These are phyloP conservation scores for Rubia occidens DNA, from an alignment of 305 asterid species.

Conservation along the genomic window DNA sequence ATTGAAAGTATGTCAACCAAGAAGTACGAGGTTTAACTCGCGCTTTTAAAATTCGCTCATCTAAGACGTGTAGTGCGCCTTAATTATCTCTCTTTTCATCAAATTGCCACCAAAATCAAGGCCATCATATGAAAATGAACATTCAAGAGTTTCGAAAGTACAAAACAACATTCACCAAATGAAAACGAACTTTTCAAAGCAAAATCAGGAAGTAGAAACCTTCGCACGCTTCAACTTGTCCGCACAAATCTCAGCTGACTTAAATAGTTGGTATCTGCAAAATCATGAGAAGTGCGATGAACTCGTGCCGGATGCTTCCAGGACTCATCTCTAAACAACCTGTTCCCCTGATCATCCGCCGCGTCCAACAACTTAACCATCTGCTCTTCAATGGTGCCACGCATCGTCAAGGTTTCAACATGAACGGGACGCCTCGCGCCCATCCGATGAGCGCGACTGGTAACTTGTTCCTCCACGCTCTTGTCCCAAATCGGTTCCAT, in stretches of 20 bases:
- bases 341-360: conserved; percentile 42
- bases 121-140: neutral
- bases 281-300: conserved; percentile 74
- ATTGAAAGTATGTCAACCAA: too few species aligned
- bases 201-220: conserved; percentile 16
- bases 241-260: conserved; percentile 71
- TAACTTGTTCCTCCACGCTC: conserved; percentile 98
- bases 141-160: neutral
- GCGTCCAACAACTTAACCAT: conserved; percentile 79
- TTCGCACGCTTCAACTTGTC: conserved; percentile 32
- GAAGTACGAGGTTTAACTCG: too few species aligned
- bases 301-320: conserved; percentile 47
- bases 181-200: neutral
- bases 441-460: conserved; percentile 99
- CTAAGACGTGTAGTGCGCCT: too few species aligned
- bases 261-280: conserved; percentile 84
- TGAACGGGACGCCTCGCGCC: conserved; percentile 86
- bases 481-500: conserved; percentile 99
- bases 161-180: neutral
- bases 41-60: too few species aligned
- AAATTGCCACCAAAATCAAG: too few species aligned
- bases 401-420: conserved; percentile 90
- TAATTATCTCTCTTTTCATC: too few species aligned
- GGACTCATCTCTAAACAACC: conserved; percentile 48
- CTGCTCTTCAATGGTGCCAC: conserved; percentile 90